Percentiles rank a stretch among this genome's conserved stretches.
Evolutionary conservation across 345 rosid genomes (phyloP).

Genomic region (Citrus mangshanensis): DNA sequence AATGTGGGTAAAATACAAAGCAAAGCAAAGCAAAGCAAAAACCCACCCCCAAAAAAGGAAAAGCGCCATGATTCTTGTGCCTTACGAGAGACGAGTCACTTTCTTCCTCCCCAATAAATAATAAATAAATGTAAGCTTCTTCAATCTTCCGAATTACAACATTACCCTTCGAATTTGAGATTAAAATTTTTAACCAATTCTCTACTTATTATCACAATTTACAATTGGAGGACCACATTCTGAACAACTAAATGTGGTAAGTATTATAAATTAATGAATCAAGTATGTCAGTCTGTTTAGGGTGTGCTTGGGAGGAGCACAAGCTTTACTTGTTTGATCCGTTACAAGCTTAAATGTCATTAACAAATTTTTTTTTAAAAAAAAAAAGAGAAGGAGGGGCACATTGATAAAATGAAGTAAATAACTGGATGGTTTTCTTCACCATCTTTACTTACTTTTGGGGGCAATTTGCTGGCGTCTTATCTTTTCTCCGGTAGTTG

Average conservation of each 20-base stretch:
- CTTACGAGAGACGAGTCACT: slow-evolving; percentile 33
- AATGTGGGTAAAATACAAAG: slow-evolving; percentile 9
- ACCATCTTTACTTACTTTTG: slow-evolving; percentile 20
- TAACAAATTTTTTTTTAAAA: no score
- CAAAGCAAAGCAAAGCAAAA: background rate
- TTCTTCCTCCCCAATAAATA: slow-evolving; percentile 11
- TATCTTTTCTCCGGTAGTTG: slow-evolving; percentile 33
- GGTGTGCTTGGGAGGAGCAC: background rate
- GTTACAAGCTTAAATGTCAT: background rate
- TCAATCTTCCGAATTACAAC: slow-evolving; percentile 12
- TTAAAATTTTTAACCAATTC: background rate
- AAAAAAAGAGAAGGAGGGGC: slow-evolving; percentile 12
- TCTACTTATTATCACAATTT: background rate
- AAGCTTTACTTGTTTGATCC: background rate
- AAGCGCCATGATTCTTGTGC: slow-evolving; percentile 52
- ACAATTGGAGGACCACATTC: background rate
- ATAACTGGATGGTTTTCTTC: slow-evolving; percentile 19
- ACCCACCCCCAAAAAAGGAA: slow-evolving; percentile 20
- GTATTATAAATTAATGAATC: background rate
- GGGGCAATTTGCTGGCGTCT: slow-evolving; percentile 37
- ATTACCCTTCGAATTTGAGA: background rate
- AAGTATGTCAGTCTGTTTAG: background rate
- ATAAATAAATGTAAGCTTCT: slow-evolving; percentile 13
- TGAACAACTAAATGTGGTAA: background rate
- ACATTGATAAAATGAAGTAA: slow-evolving; percentile 17